Conservation (phyloP, 2,329 filamentous ascomycete genomes). For the Fusarium sublunatum region DNA sequence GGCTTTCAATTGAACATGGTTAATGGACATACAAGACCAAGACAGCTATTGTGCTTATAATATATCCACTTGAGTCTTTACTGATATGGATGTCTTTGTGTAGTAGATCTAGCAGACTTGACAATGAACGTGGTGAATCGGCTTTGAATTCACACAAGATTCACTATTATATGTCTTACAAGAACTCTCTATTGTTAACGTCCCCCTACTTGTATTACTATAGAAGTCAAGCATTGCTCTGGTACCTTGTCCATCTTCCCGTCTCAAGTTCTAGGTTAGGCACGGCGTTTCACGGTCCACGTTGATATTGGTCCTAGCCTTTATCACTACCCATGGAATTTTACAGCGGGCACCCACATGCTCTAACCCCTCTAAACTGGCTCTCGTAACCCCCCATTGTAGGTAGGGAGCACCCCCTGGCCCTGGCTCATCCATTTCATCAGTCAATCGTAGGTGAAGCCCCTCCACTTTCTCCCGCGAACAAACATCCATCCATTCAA, state of each 20-base stretch:
- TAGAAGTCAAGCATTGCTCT: neutral
- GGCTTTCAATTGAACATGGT: too few species aligned
- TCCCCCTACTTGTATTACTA: too few species aligned
- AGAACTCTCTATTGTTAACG: too few species aligned
- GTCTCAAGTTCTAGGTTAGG: neutral
- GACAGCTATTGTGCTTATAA: too few species aligned
- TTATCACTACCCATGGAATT: constrained; percentile 1
- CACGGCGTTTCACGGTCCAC: constrained; percentile 6
- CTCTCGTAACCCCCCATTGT: constrained; percentile 27
- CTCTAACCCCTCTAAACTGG: constrained; percentile 24
- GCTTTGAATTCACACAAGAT: too few species aligned
- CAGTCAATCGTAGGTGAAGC: constrained; percentile 18
- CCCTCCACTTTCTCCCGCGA: constrained; percentile 26
- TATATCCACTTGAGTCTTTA: too few species aligned
- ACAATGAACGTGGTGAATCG: too few species aligned
- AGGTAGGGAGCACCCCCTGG: constrained; percentile 12
- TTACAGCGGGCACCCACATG: constrained; percentile 8
- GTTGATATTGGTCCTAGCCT: neutral
- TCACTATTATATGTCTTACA: too few species aligned
- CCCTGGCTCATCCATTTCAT: constrained; percentile 24
- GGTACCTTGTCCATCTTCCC: constrained; percentile 3
- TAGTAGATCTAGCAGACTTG: too few species aligned
- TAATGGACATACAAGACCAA: too few species aligned
- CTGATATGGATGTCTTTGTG: too few species aligned
- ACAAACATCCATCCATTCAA: constrained; percentile 14